These are phyloP conservation scores for Trypanosoma congolense DNA, from an alignment of 208 protist genomes.

Conservation along the genomic window DNA sequence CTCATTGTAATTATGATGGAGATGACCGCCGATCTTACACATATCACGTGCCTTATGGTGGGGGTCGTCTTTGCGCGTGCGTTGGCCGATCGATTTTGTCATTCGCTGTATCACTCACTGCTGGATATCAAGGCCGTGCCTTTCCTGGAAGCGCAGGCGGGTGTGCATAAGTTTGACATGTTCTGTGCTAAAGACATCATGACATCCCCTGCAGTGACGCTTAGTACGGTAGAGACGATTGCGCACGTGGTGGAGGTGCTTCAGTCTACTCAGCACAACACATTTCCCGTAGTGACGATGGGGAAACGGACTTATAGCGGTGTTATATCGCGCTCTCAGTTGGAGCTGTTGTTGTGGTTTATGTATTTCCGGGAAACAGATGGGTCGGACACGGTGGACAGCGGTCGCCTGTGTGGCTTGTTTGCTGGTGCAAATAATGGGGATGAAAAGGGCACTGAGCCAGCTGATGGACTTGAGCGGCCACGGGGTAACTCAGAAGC, in stretches of 20 bases:
- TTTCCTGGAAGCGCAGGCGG: slow-evolving; percentile 55
- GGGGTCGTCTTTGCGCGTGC: slow-evolving; percentile 75
- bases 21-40: slow-evolving; percentile 76
- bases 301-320: slow-evolving; percentile 36
- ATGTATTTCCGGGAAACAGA: slow-evolving; percentile 46
- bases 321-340: slow-evolving; percentile 41
- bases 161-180: slow-evolving; percentile 44
- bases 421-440: not conserved
- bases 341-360: slow-evolving; percentile 56
- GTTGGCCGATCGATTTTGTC: slow-evolving; percentile 64
- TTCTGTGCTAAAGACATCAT: slow-evolving; percentile 78
- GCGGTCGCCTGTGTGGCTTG: not conserved
- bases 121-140: slow-evolving; percentile 74
- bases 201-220: slow-evolving; percentile 43
- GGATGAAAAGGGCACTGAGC: not conserved
- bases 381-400: slow-evolving; percentile 8
- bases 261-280: slow-evolving; percentile 65
- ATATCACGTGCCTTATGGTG: slow-evolving; percentile 83
- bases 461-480: not conserved
- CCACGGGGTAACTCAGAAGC: not conserved
- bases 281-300: slow-evolving; percentile 74
- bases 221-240: slow-evolving; percentile 48
- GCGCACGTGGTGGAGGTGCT: slow-evolving; percentile 43
- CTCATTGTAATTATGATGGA: slow-evolving; percentile 89
- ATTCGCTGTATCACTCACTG: slow-evolving; percentile 75